phyloP scores from a whole-genome alignment of 768 basidiomycete genomes.

The Phallus indusiatus region DNA sequence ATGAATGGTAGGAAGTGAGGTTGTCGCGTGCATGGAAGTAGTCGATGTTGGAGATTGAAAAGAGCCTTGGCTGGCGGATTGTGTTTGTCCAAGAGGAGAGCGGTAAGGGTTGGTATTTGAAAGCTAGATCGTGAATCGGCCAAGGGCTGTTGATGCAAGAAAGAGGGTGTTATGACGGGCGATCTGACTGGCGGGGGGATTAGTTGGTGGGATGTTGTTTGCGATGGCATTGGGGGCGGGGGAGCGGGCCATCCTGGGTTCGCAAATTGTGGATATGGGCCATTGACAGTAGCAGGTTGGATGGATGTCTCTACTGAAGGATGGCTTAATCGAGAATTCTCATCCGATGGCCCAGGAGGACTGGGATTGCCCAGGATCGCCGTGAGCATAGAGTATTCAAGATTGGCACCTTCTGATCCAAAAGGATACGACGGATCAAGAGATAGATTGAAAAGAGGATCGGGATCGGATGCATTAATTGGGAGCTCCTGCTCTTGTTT shows the following conservation, averaged over 20 bases:
- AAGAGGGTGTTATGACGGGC: slow-evolving; percentile 3
- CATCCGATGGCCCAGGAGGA: slow-evolving; percentile 18
- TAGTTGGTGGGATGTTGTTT: background rate
- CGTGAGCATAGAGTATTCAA: slow-evolving; percentile 92
- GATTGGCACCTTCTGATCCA: slow-evolving; percentile 83
- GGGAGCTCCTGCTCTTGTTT: slow-evolving; percentile 1
- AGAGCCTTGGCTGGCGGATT: slow-evolving; percentile 10
- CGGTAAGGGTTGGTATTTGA: slow-evolving; percentile 12
- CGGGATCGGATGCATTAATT: slow-evolving; percentile 18
- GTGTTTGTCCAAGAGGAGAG: slow-evolving; percentile 16
- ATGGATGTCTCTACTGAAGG: background rate
- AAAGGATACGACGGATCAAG: slow-evolving; percentile 60
- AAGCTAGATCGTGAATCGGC: background rate
- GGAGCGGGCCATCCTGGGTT: slow-evolving; percentile 6
- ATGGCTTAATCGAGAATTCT: background rate
- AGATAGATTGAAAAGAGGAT: slow-evolving; percentile 50
- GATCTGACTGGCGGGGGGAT: background rate
- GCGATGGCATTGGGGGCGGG: background rate
- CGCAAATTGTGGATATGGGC: slow-evolving; percentile 9
- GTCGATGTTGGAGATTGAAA: slow-evolving; percentile 2
- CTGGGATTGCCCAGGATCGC: slow-evolving; percentile 80
- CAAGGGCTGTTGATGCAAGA: slow-evolving; percentile 5
- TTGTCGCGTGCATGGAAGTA: background rate
- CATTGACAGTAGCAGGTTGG: background rate
- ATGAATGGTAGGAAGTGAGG: background rate